Base-by-base conservation (phyloP, 2,329 filamentous ascomycete species). In the Colletotrichum sp. region DNA sequence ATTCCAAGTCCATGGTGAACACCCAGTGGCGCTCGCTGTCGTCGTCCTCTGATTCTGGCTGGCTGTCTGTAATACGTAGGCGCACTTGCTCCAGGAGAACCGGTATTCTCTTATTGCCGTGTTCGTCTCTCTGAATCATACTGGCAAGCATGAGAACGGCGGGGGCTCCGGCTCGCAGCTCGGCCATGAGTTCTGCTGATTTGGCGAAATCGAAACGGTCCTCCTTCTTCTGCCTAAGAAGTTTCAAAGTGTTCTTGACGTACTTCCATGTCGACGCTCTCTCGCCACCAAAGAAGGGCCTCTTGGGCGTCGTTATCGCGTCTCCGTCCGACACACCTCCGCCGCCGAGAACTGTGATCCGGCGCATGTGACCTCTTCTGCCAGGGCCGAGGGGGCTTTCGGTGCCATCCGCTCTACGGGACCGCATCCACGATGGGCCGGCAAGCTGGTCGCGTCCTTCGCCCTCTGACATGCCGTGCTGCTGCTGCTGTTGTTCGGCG, bases 61-160 rank as follows among this genome's bases (percentile, higher is more conserved):
- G 88, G 80, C 95, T 98, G 81, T 98, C 95, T 10, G 93, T 94
- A 75, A 99, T 94, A 73, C 91, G 92, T 76, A 99, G 90, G 84
- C 98, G 98, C 75, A 99, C 90, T 86, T 99, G 97, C 84, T 99
- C 97, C 8, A 99, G 90, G 5, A 99, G 91, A 69, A 99, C 96
- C 0, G 97, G 97, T 73, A 99, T 98, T 75, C 96, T 93, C 86
- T 95, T 97, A 85, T 98, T 97, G 65, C 96, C 96, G 80, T 98
- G 95, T 85, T 99, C 97, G 80, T 99, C 97, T 73, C 97, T 92
- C 86, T 99, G 97, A 80, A 99, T 97, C 95, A 99, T 98, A 82
- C 96, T 98, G 9, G 97, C 97, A 69, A 99, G 88, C 85, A 99
- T 98, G 75, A 99, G 88, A 24, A 96, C 97, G 28, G 97, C 97